A percentile compares a stretch with the other conserved stretches of the same genome.
These are phyloP conservation scores for Leccinum variicolor DNA, from an alignment of 768 basidiomycete genomes.

Conservation along the genomic window DNA sequence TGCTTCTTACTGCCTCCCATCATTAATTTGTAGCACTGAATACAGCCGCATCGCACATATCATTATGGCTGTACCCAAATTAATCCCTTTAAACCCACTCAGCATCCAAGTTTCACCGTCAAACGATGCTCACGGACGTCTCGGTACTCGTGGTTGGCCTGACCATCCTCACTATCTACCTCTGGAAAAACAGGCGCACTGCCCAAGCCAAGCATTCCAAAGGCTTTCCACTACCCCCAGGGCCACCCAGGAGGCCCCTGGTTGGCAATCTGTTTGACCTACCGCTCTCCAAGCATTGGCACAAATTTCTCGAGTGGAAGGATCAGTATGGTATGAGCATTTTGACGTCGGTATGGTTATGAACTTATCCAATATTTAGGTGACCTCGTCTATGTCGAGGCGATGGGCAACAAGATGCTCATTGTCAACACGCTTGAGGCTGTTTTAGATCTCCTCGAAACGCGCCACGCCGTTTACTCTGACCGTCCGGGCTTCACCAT, in stretches of 20 bases:
- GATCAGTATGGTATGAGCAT: constrained; percentile 2
- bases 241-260: background rate
- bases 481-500: constrained; percentile 34
- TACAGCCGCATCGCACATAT: too few species aligned
- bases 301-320: constrained; percentile 11
- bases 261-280: constrained; percentile 9
- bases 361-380: constrained; percentile 11
- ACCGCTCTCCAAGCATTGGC: constrained; percentile 4
- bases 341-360: background rate
- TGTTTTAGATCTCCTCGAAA: constrained; percentile 29
- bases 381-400: constrained; percentile 28
- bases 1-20: background rate
- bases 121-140: background rate
- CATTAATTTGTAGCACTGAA: too few species aligned
- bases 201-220: constrained; percentile 1
- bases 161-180: background rate
- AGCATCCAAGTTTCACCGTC: background rate
- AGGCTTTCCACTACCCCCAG: constrained; percentile 7
- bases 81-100: background rate
- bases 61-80: too few species aligned
- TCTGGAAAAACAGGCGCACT: constrained; percentile 2
- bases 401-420: constrained; percentile 26
- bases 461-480: constrained; percentile 28
- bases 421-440: constrained; percentile 28
- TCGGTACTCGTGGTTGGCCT: background rate